Base-by-base conservation (phyloP, 352 stramenopile species). In the Phytopythium cucurbitacearum region DNA sequence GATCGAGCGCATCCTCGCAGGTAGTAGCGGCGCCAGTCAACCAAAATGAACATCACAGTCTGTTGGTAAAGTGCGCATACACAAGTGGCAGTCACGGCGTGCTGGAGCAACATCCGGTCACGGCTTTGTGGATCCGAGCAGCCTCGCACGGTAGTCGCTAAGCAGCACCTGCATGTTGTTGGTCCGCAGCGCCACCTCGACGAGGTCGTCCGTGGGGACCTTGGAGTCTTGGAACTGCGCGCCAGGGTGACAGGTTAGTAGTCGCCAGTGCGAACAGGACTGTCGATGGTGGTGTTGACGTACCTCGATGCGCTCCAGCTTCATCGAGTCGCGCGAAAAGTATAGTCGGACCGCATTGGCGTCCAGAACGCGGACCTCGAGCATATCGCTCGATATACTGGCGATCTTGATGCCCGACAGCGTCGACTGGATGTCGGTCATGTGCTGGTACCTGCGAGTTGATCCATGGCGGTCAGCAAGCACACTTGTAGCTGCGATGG, bases 161-260 rank as follows among this genome's bases (percentile, higher is more conserved):
- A 83, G 56, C 12, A 91, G 60, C 48, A 76, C 72, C 56, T 75
- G 69, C 9, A 85, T 34, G 42, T 81, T 71, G 59, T 89, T 89
- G 40, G 76, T 70, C 8, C 71, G 67, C n/a, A 89, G 55, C 5
- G 77, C 76, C 33, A 80, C 62, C 16, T 77, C 65, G 10, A 72
- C 69, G 38, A 91, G 65, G 51, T 91, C 77, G 12, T 64, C 41
- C 12, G 67, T 59, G 21, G 55, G 48, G 4, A 85, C 54, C 15
- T 64, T 55, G 10, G 52, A 38, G 15, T 74, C 51, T 1, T 60
- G 47, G 50, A 73, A 63, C 65, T 79, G 37, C 32, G 1, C 13
- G 16, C 33, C 34, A 10, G 15, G 11, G 32, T 2, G 2, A 37
- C 4, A 5, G 57, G 13, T n/a, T 3, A 50, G 40, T 28, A 46